Base-by-base conservation (phyloP, 352 stramenopile species). In the Thalassiosira exigua region DNA sequence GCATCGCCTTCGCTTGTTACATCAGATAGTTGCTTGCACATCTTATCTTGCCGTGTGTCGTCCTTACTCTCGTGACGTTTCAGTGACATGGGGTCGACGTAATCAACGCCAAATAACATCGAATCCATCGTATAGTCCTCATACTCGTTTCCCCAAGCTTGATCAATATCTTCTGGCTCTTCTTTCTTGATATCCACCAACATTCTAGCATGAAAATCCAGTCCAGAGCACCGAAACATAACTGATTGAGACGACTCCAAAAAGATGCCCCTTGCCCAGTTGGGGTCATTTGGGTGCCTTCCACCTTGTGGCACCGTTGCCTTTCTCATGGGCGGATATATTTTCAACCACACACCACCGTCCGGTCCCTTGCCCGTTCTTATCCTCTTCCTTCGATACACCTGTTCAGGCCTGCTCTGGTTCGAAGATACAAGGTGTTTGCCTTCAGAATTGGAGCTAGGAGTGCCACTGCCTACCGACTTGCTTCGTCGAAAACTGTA, bases 141-240 rank as follows among this genome's bases (percentile, higher is more conserved):
- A 46, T 83, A 84, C 58, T 86, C 76, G 36, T 64, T 59, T 32
- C 79, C 75, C 62, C 54, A 76, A 36, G 57, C 39, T 57, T 72
- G 36, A 21, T 54, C 42, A 22, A 84, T 58, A 5, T 74, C 46
- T 14, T 81, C 30, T 21, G 68, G 33, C 22, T 56, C 41, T 12
- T 69, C 67, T 51, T 83, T 67, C 46, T 68, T 82, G 12, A 79
- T 79, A 44, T 85, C 80, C 33, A 90, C 22, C 24, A 90, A 73
- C 24, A 90, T 84, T 51, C 80, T 75, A 9, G 84, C 76, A 42
- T 87, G 79, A 27, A 93, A 73, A 67, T 93, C 87, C 26, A 93
- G 3, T 19, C 85, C 87, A 50, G 87, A 93, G 52, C 75, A 90
- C 32, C 77, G 74, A 41, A 92, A 75, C n/a, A 89, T 70, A 65